A percentile compares a stretch with the other conserved stretches of the same genome.
phyloP scores from a whole-genome alignment of 345 rosid genomes.

The Corchorus capsularis region DNA sequence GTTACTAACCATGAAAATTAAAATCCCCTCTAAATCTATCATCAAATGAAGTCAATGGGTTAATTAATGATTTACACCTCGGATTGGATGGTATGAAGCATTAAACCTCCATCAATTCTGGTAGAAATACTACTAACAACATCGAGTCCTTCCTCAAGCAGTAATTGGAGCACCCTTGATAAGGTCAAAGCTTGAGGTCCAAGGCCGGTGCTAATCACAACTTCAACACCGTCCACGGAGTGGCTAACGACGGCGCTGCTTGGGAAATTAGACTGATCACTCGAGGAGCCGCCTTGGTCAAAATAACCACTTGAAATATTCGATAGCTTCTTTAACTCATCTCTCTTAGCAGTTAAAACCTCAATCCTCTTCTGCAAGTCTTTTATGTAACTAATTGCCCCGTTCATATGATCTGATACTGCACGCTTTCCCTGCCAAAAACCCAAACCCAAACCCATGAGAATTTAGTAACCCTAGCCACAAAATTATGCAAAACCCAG shows the following conservation, averaged over 20 bases:
- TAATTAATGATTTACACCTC: slow-evolving; percentile 32
- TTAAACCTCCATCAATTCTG: slow-evolving; percentile 36
- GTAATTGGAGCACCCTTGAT: slow-evolving; percentile 40
- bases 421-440: slow-evolving; percentile 46
- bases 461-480: slow-evolving; percentile 12
- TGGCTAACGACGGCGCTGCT: slow-evolving; percentile 35
- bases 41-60: neutral
- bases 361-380: slow-evolving; percentile 31
- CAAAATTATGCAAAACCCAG: slow-evolving; percentile 16
- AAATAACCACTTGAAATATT: slow-evolving; percentile 8
- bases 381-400: slow-evolving; percentile 39
- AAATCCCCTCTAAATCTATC: neutral
- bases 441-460: neutral
- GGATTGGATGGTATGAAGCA: slow-evolving; percentile 46
- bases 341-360: slow-evolving; percentile 29
- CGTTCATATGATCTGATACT: slow-evolving; percentile 45
- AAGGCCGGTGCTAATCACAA: slow-evolving; percentile 31
- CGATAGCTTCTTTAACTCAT: slow-evolving; percentile 31
- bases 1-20: neutral
- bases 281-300: slow-evolving; percentile 6
- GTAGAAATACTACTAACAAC: slow-evolving; percentile 42
- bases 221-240: slow-evolving; percentile 45
- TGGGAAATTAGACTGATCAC: neutral
- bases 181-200: slow-evolving; percentile 38
- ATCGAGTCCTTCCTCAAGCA: slow-evolving; percentile 43